Base-by-base conservation (phyloP, 2,329 filamentous ascomycete genomes). In the Fusarium longipes region DNA sequence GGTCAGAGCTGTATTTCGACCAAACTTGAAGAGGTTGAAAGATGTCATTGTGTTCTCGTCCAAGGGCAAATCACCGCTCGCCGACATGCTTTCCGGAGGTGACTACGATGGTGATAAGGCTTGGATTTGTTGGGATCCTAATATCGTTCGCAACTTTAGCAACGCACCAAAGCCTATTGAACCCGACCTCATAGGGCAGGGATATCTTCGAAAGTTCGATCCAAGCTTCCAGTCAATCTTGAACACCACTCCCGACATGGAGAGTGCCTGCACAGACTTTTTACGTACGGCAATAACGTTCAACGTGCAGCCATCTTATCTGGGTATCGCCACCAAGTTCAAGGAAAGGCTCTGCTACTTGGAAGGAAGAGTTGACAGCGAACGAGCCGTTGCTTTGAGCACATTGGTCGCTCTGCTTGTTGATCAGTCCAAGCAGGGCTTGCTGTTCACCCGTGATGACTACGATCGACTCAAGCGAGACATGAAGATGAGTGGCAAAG, bases 31-130 rank as follows among this genome's bases (percentile, higher is more conserved):
- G 5, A 85, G 87, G 4, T 77, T 97, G 0, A 91, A 91, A 62
- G 91, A 97, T 70, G 89, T 97, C 2, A 83, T 96, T 15, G 84
- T 97, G 0, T 97, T 98, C 68, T 83, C 92, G 0, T 82, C 81
- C 0, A 86, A 84, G 60, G 91, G 91, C 0, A 74, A 83, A 25
- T 79, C 78, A 1, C 86, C 91, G 0, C 82, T 93, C 0, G 92
- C 91, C 0, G 85, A 87, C 10, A 89, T 89, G 70, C 80, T 95
- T 0, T 92, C 91, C 2, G 92, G 92, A 0, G 92, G 92, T 1
- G 92, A 95, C 71, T 95, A 93, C 64, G 92, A 95, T 67, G 92
- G 92, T 0, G 92, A 96, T 64, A 84, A 81, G n/a, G 87, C 91
- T 6, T 94, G 91, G 91, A 78, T 93, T 0, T 93, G 90, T 71